Base-by-base conservation (phyloP, 768 basidiomycete species). In the Lepiota venenata region DNA sequence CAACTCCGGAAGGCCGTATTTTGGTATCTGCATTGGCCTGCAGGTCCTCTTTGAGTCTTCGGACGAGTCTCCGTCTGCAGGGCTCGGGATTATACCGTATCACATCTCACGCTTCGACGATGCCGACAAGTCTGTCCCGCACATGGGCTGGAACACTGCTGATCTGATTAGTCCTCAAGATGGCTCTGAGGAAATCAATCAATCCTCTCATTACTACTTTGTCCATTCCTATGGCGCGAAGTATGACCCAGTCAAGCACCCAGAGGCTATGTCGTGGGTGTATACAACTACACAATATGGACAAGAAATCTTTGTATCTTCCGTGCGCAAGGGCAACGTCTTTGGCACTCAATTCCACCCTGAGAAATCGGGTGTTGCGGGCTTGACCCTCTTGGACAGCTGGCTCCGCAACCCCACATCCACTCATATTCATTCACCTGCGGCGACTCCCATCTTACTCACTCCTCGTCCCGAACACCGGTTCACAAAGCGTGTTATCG, bases 11-110 rank as follows among this genome's bases (percentile, higher is more conserved):
- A 82, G 79, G 62, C 97, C 96, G 2, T 99, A 97, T 72, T 92
- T 97, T 71, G 93, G 93, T 37, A 98, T 99, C 74, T 99, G 97
- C 73, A 91, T 99, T 64, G 97, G 97, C 63, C 88, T 99, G 86
- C 97, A 99, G 71, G 83, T 97, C 54, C 89, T 99, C 57, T 98
- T 93, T 72, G 74, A 81, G 55, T 84, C 88, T 12, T 98, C 96
- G 14, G 72, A 81, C 57, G 97, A 99, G 74, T 86, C 87, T 12
- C 78, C 82, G 14, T 72, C 74, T 22, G 68, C 63, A n/a, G 95
- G 96, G n/a, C 78, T 98, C 18, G 90, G 85, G 15, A 69, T 93
- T 59, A 86, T 99, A 58, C 88, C 91, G n/a, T 84, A 75, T 60
- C 75, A 78, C n/a, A 91, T 98, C 62, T 80, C 82, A 52, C 73